These are phyloP conservation scores for Solanum chaucha DNA, from an alignment of 257 asterid genomes.

Conservation along the genomic window DNA sequence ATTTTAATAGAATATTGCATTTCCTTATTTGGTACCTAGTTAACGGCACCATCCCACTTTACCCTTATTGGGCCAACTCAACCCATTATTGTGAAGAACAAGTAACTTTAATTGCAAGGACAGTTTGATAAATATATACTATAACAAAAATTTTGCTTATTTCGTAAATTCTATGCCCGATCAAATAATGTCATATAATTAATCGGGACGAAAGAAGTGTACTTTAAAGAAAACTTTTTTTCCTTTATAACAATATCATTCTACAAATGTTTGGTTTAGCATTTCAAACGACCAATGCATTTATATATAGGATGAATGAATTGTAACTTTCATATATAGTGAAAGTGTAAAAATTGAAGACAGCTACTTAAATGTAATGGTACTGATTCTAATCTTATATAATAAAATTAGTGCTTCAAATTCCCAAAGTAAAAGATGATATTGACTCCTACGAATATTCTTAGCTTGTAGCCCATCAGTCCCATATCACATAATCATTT, in stretches of 20 bases:
- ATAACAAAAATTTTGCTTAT: no score
- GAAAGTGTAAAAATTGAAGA: background rate
- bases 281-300: background rate
- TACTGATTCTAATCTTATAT: background rate
- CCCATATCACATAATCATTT: background rate
- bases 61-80: no score
- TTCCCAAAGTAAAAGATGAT: background rate
- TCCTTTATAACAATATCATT: background rate
- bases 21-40: no score
- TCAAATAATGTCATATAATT: background rate
- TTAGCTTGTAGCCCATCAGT: background rate
- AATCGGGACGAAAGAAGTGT: background rate
- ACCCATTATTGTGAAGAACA: no score
- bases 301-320: background rate
- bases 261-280: background rate
- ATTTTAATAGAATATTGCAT: no score
- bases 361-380: background rate
- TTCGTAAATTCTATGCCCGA: no score
- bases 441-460: background rate
- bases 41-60: no score
- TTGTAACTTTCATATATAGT: background rate
- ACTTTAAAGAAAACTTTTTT: background rate
- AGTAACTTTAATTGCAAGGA: no score
- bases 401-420: background rate
- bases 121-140: no score